phyloP scores from a whole-genome alignment of 768 basidiomycete species.

The Kwoniella europaea region DNA sequence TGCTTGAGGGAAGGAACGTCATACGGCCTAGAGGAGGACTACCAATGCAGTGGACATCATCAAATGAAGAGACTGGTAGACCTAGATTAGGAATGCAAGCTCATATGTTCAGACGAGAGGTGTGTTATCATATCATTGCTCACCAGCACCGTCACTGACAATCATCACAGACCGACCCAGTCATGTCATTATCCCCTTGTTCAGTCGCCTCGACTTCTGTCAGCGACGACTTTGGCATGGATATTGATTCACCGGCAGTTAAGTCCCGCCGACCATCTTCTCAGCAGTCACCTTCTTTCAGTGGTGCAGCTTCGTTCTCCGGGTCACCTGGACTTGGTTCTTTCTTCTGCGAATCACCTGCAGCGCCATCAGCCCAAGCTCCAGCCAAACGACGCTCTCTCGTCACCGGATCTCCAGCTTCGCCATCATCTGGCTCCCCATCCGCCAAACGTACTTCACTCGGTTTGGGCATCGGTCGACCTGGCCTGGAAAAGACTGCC shows the following conservation, averaged over 20 bases:
- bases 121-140: conserved; percentile 26
- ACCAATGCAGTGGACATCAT: conserved; percentile 49
- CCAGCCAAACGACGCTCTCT: conserved; percentile 42
- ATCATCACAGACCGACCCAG: conserved; percentile 40
- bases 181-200: conserved; percentile 24
- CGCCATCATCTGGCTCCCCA: conserved; percentile 50
- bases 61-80: conserved; percentile 43
- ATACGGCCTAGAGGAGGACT: conserved; percentile 28
- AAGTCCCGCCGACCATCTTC: conserved; percentile 27
- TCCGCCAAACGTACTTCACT: conserved; percentile 47
- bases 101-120: conserved; percentile 39
- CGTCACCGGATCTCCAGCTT: conserved; percentile 50
- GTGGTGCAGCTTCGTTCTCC: conserved; percentile 30
- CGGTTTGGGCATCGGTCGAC: conserved; percentile 28
- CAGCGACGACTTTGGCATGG: conserved; percentile 43
- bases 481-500: conserved; percentile 40
- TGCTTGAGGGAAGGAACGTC: conserved; percentile 32
- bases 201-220: conserved; percentile 23
- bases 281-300: conserved; percentile 32
- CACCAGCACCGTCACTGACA: conserved; percentile 5
- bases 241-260: conserved; percentile 48
- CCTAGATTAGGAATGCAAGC: conserved; percentile 40
- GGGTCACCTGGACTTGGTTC: conserved; percentile 50
- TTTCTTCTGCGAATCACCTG: conserved; percentile 56
- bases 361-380: conserved; percentile 33